Conservation (phyloP, 2,329 filamentous ascomycete genomes). For the Penicillium thymicola region DNA sequence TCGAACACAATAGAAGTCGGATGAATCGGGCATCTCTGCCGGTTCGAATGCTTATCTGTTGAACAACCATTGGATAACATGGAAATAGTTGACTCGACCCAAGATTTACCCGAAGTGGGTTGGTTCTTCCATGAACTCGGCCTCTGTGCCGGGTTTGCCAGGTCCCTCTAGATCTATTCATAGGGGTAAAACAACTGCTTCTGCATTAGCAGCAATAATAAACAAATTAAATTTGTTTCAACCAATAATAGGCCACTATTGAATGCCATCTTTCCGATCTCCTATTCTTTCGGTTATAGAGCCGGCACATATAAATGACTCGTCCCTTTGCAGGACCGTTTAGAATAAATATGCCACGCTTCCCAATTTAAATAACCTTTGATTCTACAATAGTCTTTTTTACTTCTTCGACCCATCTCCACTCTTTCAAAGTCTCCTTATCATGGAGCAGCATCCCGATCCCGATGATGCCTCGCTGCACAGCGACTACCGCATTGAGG, state of each 20-base stretch:
- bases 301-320: conserved; percentile 3
- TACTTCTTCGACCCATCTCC: background rate
- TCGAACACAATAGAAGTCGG: background rate
- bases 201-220: background rate
- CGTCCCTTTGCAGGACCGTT: background rate
- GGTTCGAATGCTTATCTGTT: background rate
- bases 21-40: background rate
- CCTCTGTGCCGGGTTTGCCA: conserved; percentile 3
- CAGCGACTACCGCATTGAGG: background rate
- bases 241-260: background rate
- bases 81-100: background rate
- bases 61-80: background rate
- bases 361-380: background rate
- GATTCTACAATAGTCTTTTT: background rate
- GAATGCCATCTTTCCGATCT: background rate
- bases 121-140: conserved; percentile 4
- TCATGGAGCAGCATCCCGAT: conserved; percentile 9
- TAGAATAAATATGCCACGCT: background rate
- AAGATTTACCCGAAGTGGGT: background rate
- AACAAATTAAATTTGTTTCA: background rate
- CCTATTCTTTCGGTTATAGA: conserved; percentile 1
- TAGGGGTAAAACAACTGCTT: background rate
- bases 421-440: conserved; percentile 1
- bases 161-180: background rate
- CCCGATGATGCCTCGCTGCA: conserved; percentile 6